Evolutionary conservation across 495 filamentous ascomycete genomes (phyloP).

Genomic region (Durotheca rogersii): DNA sequence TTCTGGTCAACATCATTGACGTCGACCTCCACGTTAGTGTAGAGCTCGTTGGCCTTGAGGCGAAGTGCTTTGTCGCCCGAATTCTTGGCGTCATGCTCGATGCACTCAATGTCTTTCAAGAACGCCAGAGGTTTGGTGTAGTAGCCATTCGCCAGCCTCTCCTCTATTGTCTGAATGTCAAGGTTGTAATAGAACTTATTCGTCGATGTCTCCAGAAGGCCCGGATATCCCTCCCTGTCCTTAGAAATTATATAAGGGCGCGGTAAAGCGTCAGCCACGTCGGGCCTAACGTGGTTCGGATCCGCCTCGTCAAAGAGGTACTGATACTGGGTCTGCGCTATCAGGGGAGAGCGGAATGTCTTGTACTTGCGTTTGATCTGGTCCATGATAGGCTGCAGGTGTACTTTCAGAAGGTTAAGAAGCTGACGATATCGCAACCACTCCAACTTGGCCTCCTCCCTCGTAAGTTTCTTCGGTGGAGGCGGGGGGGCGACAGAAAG

Average conservation of each 20-base stretch:
- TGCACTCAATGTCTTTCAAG: conserved; percentile 74
- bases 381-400: conserved; percentile 92
- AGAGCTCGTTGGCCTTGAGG: conserved; percentile 84
- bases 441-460: conserved; percentile 77
- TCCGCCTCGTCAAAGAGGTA: conserved; percentile 83
- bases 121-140: conserved; percentile 90
- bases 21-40: conserved; percentile 90
- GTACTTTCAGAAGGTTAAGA: conserved; percentile 80
- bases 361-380: conserved; percentile 83
- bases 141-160: conserved; percentile 89
- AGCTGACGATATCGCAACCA: conserved; percentile 76
- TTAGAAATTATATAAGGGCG: conserved; percentile 74
- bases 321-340: conserved; percentile 67
- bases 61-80: conserved; percentile 73
- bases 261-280: conserved; percentile 61
- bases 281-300: conserved; percentile 75
- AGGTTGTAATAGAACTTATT: conserved; percentile 92
- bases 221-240: conserved; percentile 72
- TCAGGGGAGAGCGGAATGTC: conserved; percentile 75
- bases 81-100: conserved; percentile 79
- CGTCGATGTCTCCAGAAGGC: conserved; percentile 66
- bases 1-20: conserved; percentile 67
- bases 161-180: conserved; percentile 90
- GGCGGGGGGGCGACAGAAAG: conserved; percentile 74
- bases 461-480: conserved; percentile 59